phyloP scores from a whole-genome alignment of 2,329 filamentous ascomycete species.

The Cercospora citrullina region DNA sequence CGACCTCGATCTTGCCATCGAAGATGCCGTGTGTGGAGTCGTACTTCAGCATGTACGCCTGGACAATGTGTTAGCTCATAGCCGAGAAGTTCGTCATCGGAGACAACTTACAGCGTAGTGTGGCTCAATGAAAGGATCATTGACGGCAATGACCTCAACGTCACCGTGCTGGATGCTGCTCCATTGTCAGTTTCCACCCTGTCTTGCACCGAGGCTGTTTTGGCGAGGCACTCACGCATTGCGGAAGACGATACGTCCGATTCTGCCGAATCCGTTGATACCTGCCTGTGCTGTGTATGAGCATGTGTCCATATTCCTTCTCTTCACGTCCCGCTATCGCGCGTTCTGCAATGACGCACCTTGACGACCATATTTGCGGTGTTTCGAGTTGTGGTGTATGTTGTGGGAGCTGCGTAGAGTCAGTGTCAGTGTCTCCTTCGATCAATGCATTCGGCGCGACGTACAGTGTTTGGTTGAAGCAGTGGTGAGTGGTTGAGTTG shows the following conservation, averaged over 20 bases:
- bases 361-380: slow-evolving; percentile 49
- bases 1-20: slow-evolving; percentile 83
- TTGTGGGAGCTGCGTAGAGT: slow-evolving; percentile 1
- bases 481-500: background rate
- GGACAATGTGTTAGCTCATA: slow-evolving; percentile 23
- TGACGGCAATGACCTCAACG: slow-evolving; percentile 92
- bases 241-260: slow-evolving; percentile 98
- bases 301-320: slow-evolving; percentile 19
- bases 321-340: slow-evolving; percentile 11
- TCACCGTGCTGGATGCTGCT: slow-evolving; percentile 76
- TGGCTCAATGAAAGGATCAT: slow-evolving; percentile 99
- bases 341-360: slow-evolving; percentile 35
- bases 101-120: slow-evolving; percentile 85
- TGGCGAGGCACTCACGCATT: slow-evolving; percentile 67
- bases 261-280: slow-evolving; percentile 99
- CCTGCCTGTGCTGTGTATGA: slow-evolving; percentile 62
- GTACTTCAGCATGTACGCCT: slow-evolving; percentile 99
- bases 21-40: slow-evolving; percentile 96
- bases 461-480: background rate
- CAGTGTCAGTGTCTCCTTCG: background rate
- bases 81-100: too few species aligned
- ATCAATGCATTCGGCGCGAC: background rate
- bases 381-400: slow-evolving; percentile 4
- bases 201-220: slow-evolving; percentile 8
- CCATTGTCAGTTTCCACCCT: slow-evolving; percentile 21